phyloP scores from a whole-genome alignment of 805 yeast genomes.

The Hanseniaspora vineae region DNA sequence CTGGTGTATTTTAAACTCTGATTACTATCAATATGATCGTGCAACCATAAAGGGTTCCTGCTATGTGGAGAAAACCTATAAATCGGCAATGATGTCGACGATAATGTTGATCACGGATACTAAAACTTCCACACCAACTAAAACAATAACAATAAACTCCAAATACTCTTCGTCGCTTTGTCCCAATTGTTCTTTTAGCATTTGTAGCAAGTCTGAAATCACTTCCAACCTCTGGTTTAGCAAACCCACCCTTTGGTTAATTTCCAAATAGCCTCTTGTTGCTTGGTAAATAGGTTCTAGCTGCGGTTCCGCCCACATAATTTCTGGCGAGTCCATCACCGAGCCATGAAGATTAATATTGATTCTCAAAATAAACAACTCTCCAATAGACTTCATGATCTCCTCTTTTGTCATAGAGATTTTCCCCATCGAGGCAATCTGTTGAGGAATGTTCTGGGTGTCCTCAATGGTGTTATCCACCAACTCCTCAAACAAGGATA shows the following conservation, averaged over 20 bases:
- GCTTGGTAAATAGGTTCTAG: slow-evolving; percentile 96
- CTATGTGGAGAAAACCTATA: slow-evolving; percentile 1
- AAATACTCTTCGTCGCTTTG: slow-evolving; percentile 88
- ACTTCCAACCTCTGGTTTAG: slow-evolving; percentile 89
- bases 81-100: slow-evolving; percentile 36
- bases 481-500: slow-evolving; percentile 87
- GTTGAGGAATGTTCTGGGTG: slow-evolving; percentile 94
- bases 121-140: slow-evolving; percentile 85
- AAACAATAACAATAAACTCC: slow-evolving; percentile 78
- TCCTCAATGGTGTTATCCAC: slow-evolving; percentile 96
- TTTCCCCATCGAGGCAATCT: slow-evolving; percentile 87
- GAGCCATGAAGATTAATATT: slow-evolving; percentile 77
- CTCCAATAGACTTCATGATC: slow-evolving; percentile 96
- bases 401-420: slow-evolving; percentile 90
- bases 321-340: slow-evolving; percentile 89
- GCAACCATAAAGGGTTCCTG: not conserved
- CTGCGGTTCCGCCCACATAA: slow-evolving; percentile 99
- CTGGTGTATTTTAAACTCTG: too few species aligned
- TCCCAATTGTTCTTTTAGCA: slow-evolving; percentile 94
- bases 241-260: slow-evolving; percentile 83
- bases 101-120: slow-evolving; percentile 77
- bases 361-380: slow-evolving; percentile 74
- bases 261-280: slow-evolving; percentile 88
- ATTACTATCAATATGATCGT: too few species aligned
- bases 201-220: slow-evolving; percentile 80